These are phyloP conservation scores for Chaetomium olivaceum DNA, from an alignment of 2,329 filamentous ascomycete species.

Conservation along the genomic window DNA sequence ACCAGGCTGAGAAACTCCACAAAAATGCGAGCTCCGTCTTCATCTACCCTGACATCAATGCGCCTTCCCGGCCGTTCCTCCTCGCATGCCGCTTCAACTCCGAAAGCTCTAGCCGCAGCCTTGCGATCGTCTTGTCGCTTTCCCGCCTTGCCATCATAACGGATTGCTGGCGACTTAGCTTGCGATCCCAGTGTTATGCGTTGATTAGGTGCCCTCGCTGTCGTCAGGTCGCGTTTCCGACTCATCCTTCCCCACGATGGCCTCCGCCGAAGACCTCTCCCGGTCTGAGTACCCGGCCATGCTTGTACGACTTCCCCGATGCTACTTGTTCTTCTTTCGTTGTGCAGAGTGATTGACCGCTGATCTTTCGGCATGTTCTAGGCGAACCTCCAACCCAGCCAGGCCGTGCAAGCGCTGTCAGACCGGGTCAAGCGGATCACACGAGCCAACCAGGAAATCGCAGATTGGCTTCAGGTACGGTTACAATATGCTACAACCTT, in stretches of 20 bases:
- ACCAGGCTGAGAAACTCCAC: conserved; percentile 25
- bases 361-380: conserved; percentile 42
- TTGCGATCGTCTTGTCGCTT: conserved; percentile 14
- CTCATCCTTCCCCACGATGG: conserved; percentile 21
- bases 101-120: conserved; percentile 9
- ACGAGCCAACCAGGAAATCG: conserved; percentile 85
- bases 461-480: conserved; percentile 92
- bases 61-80: conserved; percentile 21
- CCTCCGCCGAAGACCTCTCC: conserved; percentile 70
- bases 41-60: conserved; percentile 36
- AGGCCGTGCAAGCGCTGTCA: conserved; percentile 78
- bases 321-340: neutral
- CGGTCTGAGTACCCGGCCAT: conserved; percentile 90
- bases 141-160: neutral
- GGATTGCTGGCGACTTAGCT: conserved; percentile 9
- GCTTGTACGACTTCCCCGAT: conserved; percentile 63
- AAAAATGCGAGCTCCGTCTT: conserved; percentile 27
- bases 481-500: neutral
- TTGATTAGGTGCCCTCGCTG: conserved; percentile 22
- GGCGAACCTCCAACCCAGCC: conserved; percentile 76
- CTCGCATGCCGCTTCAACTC: conserved; percentile 16
- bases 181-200: conserved; percentile 30
- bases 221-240: conserved; percentile 30
- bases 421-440: conserved; percentile 86
- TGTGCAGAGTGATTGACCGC: conserved; percentile 19